A percentile compares a stretch with the other conserved stretches of the same genome.
phyloP scores from a whole-genome alignment of 2,329 filamentous ascomycete genomes.

The Penicillium corylophilum region DNA sequence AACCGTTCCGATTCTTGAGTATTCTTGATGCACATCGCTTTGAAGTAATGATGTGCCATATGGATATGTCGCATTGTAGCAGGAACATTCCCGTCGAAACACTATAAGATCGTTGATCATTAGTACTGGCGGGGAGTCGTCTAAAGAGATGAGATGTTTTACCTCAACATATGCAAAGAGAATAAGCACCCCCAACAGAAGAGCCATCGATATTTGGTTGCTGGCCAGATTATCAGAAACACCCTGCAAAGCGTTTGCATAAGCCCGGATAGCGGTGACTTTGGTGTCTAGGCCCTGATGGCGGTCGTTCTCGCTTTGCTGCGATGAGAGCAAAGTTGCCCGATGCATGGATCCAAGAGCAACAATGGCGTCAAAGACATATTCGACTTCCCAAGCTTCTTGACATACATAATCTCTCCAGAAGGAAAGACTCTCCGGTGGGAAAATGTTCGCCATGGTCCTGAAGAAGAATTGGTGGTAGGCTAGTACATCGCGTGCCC shows the following conservation, averaged over 20 bases:
- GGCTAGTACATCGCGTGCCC: conserved; percentile 20
- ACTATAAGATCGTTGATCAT: not conserved
- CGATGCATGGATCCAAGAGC: conserved; percentile 22
- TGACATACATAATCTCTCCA: conserved; percentile 22
- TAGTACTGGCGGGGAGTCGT: too few species aligned
- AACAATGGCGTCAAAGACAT: conserved; percentile 19
- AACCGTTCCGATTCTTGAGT: not conserved
- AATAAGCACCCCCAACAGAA: conserved; percentile 7
- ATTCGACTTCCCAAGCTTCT: conserved; percentile 22
- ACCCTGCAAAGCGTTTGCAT: conserved; percentile 16
- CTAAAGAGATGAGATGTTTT: not conserved
- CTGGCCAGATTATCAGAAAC: conserved; percentile 7
- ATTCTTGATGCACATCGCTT: not conserved
- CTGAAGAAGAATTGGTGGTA: conserved; percentile 23
- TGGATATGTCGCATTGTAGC: conserved; percentile 11
- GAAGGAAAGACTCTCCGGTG: conserved; percentile 11
- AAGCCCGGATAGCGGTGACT: conserved; percentile 17
- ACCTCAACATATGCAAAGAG: conserved; percentile 14
- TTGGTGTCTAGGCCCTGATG: conserved; percentile 16
- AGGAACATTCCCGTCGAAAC: conserved; percentile 8
- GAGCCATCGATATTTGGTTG: not conserved
- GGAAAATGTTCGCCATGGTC: conserved; percentile 18
- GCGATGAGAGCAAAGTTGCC: conserved; percentile 15
- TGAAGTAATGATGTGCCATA: conserved; percentile 7
- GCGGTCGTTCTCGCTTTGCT: conserved; percentile 9